These are phyloP conservation scores for Myochromella boudieri DNA, from an alignment of 768 basidiomycete genomes.

Conservation along the genomic window DNA sequence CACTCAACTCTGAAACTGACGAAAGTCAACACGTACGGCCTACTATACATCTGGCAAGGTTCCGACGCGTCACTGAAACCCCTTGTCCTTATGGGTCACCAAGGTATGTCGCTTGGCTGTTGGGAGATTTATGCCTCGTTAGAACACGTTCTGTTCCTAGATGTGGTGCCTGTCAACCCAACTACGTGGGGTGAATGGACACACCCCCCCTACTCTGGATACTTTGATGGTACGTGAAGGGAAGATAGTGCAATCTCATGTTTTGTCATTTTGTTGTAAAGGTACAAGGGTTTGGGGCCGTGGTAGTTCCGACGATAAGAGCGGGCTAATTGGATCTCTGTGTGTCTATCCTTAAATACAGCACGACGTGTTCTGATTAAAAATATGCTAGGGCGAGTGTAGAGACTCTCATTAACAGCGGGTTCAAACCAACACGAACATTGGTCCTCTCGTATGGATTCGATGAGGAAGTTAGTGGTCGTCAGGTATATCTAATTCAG, in stretches of 20 bases:
- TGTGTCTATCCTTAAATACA: slow-evolving; percentile 23
- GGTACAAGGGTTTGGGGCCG: slow-evolving; percentile 71
- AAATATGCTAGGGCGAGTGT: slow-evolving; percentile 42
- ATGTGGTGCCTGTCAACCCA: slow-evolving; percentile 63
- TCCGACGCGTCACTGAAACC: slow-evolving; percentile 64
- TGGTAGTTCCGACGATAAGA: slow-evolving; percentile 76
- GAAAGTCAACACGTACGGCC: slow-evolving; percentile 74
- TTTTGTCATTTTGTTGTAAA: slow-evolving; percentile 15
- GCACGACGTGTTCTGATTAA: not conserved
- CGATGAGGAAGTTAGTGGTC: slow-evolving; percentile 70
- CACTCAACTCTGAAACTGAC: slow-evolving; percentile 59
- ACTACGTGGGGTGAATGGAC: slow-evolving; percentile 49
- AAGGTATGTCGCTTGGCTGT: slow-evolving; percentile 40
- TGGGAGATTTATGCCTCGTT: not conserved
- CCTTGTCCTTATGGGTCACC: slow-evolving; percentile 65
- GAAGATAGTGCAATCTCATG: too few relatives aligned
- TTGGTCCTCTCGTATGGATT: slow-evolving; percentile 69
- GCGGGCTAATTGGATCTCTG: slow-evolving; percentile 68
- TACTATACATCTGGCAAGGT: slow-evolving; percentile 76
- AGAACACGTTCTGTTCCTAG: slow-evolving; percentile 25
- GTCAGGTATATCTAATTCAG: slow-evolving; percentile 29
- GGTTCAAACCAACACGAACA: slow-evolving; percentile 63
- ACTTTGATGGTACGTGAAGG: slow-evolving; percentile 54
- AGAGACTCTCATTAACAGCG: slow-evolving; percentile 62
- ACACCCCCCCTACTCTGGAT: slow-evolving; percentile 59